Conservation (phyloP, 129 eudicot genomes). For the Deinandra increscens region DNA sequence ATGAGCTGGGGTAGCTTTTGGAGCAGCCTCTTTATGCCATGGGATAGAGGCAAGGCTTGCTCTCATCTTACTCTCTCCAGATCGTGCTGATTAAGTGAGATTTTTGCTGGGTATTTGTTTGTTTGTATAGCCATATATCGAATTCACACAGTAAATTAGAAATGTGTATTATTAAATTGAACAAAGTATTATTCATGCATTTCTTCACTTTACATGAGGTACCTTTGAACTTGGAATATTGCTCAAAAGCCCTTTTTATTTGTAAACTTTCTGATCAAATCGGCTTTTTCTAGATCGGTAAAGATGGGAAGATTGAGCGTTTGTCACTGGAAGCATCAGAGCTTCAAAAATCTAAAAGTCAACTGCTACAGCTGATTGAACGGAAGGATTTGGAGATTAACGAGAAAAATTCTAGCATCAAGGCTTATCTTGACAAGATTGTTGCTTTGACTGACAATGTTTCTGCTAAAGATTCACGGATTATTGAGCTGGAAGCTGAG, state of each 20-base stretch:
- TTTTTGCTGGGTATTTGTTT: background rate
- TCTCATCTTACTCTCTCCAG: no score
- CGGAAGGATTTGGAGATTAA: conserved; percentile 69
- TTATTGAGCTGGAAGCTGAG: conserved; percentile 69
- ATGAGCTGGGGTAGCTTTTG: no score
- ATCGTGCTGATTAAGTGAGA: no score
- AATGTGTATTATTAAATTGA: background rate
- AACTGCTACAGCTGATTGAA: conserved; percentile 73
- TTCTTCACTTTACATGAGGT: background rate
- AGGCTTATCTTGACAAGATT: conserved; percentile 78
- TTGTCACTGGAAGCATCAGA: conserved; percentile 64
- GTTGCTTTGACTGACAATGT: conserved; percentile 60
- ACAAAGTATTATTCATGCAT: background rate
- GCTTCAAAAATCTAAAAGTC: conserved; percentile 78
- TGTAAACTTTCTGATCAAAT: conserved; percentile 13
- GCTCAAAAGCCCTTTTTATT: background rate
- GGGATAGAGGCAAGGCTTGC: no score
- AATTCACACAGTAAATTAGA: conserved; percentile 1
- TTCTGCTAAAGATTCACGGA: conserved; percentile 60
- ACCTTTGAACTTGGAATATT: background rate
- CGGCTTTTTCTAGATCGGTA: conserved; percentile 45
- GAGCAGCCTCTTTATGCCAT: no score
- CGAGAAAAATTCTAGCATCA: conserved; percentile 72
- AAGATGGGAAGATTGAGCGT: conserved; percentile 87
- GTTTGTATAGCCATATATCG: background rate